Evolutionary conservation across 1,139 yeast species (phyloP), one percentile per base, ranked within the genome.

Genomic region (Pichia sp.): DNA sequence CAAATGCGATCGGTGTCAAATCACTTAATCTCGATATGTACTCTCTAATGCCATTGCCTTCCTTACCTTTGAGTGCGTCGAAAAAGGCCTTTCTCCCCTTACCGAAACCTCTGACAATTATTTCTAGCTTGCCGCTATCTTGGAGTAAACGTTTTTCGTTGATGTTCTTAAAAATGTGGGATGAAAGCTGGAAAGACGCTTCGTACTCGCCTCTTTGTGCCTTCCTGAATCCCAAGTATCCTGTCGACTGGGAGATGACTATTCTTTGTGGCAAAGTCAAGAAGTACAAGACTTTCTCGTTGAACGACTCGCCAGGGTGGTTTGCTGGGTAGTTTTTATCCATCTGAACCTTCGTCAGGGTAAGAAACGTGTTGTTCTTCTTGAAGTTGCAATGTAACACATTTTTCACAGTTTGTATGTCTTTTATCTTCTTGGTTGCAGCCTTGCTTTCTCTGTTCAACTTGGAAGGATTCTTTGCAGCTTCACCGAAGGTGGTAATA

Each of bases 181-280:
- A 75, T 26, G 90, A 76, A 11, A 93, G 87, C 68, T 90, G 97
- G 75, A 87, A 90, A n/a, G 87, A 88, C 1, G 97, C 97, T 72
- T 92, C 99, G 67, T 89, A 89, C 70, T 90, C 96, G 53, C 95
- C 89, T 72, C 97, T 80, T 56, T 86, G 87, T 8, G 88, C 81
- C 67, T 86, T 85, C 66, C 88, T 79, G 71, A 86, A 87, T 6
- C 95, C 95, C 57, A 86, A 73, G 66, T 79, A 80, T 52, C 95
- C 95, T 0, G 92, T 85, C 30, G 86, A 78, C 52, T 88, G 74
- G 45, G 85, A 81, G 53, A 85, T 70, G 62, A 81, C 78, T 47
- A 86, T 84, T 61, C 82, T 87, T 69, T 90, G 95, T 34, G 90
- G 95, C 53, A 92, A 81, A 61, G 87, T 83, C 64, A 90, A 75